Base-by-base conservation (phyloP, 352 stramenopile genomes). In the Vaucheria bursata region DNA sequence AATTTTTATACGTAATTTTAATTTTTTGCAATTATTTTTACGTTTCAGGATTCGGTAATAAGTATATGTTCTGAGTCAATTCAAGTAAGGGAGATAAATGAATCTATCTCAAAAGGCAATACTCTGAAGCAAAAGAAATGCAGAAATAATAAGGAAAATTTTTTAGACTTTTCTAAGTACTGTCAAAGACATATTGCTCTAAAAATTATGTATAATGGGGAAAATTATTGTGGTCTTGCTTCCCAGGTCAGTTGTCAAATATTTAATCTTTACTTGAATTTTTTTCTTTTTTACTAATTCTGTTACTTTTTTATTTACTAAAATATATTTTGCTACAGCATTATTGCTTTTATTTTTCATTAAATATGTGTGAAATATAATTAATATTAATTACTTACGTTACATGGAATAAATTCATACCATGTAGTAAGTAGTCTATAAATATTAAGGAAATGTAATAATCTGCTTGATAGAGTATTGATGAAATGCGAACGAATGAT, bases 121-220 rank as follows among this genome's bases (percentile, higher is more conserved):
- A n/a, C n/a, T n/a, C n/a, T n/a, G n/a, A n/a, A n/a, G n/a, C n/a
- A n/a, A n/a, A n/a, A n/a, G n/a, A n/a, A n/a, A n/a, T n/a, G n/a
- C n/a, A n/a, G n/a, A n/a, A n/a, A n/a, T n/a, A n/a, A n/a, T n/a
- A n/a, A n/a, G n/a, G n/a, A n/a, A n/a, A n/a, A n/a, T 45, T 65
- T 12, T 25, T 68, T 84, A 31, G 79, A 84, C 69, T 73, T 73
- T 40, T 79, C 71, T 7, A 64, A 68, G 18, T 84, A 69, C 52
- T 32, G 74, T 8, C 73, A 79, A 32, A 37, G 79, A 3, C 70
- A 71, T 32, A 34, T 84, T 32, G 79, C 79, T 6, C 37, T 84
- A 4, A 79, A 77, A 64, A 38, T 84, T 68, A 82, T 82, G 79
- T 84, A 84, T 70, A 53, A 84, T 39, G 79, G 79, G 8, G 79